Percentiles rank a stretch among this genome's conserved stretches.
Evolutionary conservation across 495 filamentous ascomycete genomes (phyloP).

Genomic region (Penicillium turbatum): DNA sequence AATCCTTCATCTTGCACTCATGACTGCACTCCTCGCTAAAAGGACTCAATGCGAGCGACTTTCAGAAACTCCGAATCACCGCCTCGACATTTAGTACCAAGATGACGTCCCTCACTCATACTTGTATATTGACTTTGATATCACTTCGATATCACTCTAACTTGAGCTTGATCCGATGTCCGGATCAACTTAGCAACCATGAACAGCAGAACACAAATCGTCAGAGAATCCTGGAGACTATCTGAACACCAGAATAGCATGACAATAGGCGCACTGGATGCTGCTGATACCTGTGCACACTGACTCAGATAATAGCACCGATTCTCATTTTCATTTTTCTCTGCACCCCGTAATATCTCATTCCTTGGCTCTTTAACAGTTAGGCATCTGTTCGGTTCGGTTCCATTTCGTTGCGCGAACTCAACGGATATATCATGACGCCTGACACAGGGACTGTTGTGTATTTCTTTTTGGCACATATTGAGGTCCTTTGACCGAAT

Average conservation of each 20-base stretch:
- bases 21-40: neutral
- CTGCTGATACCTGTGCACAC: neutral
- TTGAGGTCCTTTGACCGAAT: no score
- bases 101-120: neutral
- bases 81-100: neutral
- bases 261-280: constrained; percentile 4
- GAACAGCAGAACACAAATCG: no score
- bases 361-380: neutral
- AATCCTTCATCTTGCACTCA: neutral
- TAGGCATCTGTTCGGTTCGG: neutral
- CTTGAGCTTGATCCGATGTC: no score
- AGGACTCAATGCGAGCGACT: neutral
- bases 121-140: constrained; percentile 1
- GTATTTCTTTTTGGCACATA: no score
- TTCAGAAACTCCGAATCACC: neutral
- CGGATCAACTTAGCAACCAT: no score
- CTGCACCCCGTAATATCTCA: neutral
- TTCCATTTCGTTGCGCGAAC: neutral
- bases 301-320: constrained; percentile 5
- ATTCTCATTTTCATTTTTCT: neutral
- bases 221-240: no score
- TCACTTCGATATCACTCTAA: neutral
- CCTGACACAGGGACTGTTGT: neutral
- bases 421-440: constrained; percentile 1
- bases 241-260: neutral